Percentiles rank a stretch among this genome's conserved stretches.
phyloP scores from a whole-genome alignment of 2,329 filamentous ascomycete genomes.

The Fusarium luffae region DNA sequence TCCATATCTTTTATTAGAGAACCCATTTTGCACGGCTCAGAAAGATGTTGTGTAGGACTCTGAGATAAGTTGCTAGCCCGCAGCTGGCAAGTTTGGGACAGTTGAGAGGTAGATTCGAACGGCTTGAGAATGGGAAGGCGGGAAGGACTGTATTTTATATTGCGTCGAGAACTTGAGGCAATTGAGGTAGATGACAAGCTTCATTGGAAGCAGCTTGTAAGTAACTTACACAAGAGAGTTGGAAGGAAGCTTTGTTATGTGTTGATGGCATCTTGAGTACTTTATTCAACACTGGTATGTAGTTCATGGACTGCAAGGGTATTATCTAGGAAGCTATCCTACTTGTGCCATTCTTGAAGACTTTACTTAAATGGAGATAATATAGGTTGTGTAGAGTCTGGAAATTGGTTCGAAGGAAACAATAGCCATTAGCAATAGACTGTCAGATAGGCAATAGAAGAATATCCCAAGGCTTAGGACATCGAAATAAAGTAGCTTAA shows the following conservation, averaged over 20 bases:
- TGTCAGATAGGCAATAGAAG: neutral
- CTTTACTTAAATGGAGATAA: too few species aligned
- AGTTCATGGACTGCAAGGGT: neutral
- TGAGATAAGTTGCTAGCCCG: too few species aligned
- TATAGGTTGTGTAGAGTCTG: neutral
- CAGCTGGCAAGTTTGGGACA: neutral
- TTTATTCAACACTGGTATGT: neutral
- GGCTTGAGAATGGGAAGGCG: fast-evolving
- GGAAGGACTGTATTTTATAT: neutral
- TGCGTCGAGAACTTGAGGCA: neutral
- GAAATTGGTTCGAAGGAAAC: neutral
- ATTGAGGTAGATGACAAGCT: neutral
- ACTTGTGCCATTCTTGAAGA: too few species aligned
- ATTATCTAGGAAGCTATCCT: neutral
- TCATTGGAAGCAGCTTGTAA: neutral
- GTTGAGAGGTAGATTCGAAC: too few species aligned
- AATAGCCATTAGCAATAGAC: neutral
- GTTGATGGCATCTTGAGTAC: neutral
- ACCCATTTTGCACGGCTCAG: neutral
- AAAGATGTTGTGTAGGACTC: neutral
- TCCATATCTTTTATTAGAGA: neutral
- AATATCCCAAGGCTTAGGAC: neutral
- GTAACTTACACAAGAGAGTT: neutral
- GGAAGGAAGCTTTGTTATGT: neutral
- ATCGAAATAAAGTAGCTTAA: neutral